Evolutionary conservation across 2,329 filamentous ascomycete species (phyloP).

Genomic region (Penicillium sp.): DNA sequence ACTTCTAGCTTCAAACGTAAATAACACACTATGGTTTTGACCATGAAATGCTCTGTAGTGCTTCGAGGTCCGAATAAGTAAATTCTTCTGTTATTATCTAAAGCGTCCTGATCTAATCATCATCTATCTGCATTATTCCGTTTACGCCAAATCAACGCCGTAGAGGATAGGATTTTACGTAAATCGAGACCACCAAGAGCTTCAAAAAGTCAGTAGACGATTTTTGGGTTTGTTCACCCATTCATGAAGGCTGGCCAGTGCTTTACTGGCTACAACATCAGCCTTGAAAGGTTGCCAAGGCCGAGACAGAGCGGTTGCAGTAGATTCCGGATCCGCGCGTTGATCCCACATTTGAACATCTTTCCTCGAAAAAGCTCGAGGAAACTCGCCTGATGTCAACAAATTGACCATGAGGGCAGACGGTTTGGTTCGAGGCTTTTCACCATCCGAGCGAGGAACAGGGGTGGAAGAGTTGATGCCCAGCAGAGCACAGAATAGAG

Average conservation of each 20-base stretch:
- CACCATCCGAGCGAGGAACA: slow-evolving; percentile 61
- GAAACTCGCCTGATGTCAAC: not conserved
- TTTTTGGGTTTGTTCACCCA: not conserved
- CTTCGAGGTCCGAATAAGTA: too few relatives aligned
- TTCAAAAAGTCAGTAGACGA: not conserved
- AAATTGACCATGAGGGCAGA: slow-evolving; percentile 57
- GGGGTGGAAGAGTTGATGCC: slow-evolving; percentile 53
- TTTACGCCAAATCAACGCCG: too few relatives aligned
- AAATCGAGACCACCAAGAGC: too few relatives aligned
- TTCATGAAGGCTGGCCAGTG: not conserved
- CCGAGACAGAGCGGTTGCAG: not conserved
- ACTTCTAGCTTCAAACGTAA: too few relatives aligned
- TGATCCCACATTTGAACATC: not conserved
- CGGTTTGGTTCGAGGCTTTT: slow-evolving; percentile 60
- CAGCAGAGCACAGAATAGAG: slow-evolving; percentile 76
- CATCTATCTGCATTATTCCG: too few relatives aligned
- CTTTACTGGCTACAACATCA: not conserved
- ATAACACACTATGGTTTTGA: too few relatives aligned
- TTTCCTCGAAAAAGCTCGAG: not conserved
- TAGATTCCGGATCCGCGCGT: not conserved
- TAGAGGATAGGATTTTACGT: not conserved
- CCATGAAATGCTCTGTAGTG: too few relatives aligned
- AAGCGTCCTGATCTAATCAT: too few relatives aligned
- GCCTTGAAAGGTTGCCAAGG: slow-evolving; percentile 2
- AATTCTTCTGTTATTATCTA: too few relatives aligned